These are phyloP conservation scores for Triadica sebifera DNA, from an alignment of 345 rosid species.

Conservation along the genomic window DNA sequence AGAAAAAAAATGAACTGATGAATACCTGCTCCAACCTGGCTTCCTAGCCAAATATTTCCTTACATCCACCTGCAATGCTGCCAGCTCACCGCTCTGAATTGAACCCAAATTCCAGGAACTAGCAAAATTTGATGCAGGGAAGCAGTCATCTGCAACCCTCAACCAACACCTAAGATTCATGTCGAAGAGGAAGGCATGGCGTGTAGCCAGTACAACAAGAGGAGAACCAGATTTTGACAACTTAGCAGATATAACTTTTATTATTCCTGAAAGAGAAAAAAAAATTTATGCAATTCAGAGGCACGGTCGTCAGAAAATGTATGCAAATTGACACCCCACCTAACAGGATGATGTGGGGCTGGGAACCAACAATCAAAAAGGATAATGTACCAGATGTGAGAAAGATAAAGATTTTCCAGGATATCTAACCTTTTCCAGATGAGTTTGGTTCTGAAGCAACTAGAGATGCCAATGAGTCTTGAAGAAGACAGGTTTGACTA, in stretches of 20 bases:
- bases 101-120: constrained; percentile 94
- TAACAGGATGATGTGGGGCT: not conserved
- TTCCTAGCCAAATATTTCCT: constrained; percentile 93
- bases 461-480: constrained; percentile 75
- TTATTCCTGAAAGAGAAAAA: constrained; percentile 49
- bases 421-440: constrained; percentile 53
- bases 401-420: not conserved
- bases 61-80: constrained; percentile 89
- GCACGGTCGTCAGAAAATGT: constrained; percentile 6
- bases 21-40: constrained; percentile 94
- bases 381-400: not conserved
- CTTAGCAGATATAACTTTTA: constrained; percentile 89
- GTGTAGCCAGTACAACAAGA: constrained; percentile 87
- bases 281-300: not conserved
- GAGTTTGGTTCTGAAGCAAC: constrained; percentile 49
- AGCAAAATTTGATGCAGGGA: constrained; percentile 93
- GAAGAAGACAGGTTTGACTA: constrained; percentile 68
- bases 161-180: constrained; percentile 91
- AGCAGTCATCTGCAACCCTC: constrained; percentile 97
- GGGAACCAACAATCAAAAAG: not conserved
- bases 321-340: not conserved
- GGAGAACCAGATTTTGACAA: constrained; percentile 94
- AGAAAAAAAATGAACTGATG: not conserved
- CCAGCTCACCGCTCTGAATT: constrained; percentile 85
- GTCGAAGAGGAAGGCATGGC: constrained; percentile 93